Evolutionary conservation across 345 rosid genomes (phyloP).

Genomic region (Eucalyptus marginata): DNA sequence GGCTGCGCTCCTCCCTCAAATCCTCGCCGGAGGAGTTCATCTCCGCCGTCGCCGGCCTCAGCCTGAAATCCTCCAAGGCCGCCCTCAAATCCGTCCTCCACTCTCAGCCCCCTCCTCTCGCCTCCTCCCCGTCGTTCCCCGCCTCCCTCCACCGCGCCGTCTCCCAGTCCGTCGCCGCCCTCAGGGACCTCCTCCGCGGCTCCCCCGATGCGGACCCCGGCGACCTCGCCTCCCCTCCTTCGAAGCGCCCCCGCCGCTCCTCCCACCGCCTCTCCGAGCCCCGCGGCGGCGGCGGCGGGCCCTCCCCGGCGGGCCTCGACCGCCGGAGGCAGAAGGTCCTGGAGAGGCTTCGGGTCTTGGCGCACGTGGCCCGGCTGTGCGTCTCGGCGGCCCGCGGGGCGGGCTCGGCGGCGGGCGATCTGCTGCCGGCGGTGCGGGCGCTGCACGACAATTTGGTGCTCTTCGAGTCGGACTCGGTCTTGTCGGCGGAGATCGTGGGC

Average conservation of each 20-base stretch:
- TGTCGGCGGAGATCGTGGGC: constrained; percentile 50
- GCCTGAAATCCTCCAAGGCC: constrained; percentile 53
- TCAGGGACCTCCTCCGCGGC: constrained; percentile 7
- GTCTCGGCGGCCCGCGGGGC: constrained; percentile 34
- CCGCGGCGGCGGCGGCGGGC: neutral
- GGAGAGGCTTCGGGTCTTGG: constrained; percentile 32
- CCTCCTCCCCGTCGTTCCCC: constrained; percentile 41
- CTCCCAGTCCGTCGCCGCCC: constrained; percentile 17
- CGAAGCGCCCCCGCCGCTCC: constrained; percentile 10
- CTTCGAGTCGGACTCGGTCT: constrained; percentile 55
- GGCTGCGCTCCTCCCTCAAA: constrained; percentile 53
- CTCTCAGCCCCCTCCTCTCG: constrained; percentile 37
- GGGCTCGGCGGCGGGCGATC: constrained; percentile 24
- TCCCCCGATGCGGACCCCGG: constrained; percentile 49
- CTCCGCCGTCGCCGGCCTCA: constrained; percentile 25
- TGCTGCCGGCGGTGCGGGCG: constrained; percentile 44
- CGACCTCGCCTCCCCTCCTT: constrained; percentile 11
- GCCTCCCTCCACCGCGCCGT: constrained; percentile 38
- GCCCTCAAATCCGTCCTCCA: constrained; percentile 51
- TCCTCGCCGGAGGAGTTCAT: constrained; percentile 71
- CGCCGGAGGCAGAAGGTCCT: constrained; percentile 9
- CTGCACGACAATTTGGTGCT: constrained; percentile 56
- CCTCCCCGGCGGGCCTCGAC: neutral
- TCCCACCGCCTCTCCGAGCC: neutral
- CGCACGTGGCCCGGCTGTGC: constrained; percentile 32